These are phyloP conservation scores for Clavulina sp. DNA, from an alignment of 768 basidiomycete species.

Conservation along the genomic window DNA sequence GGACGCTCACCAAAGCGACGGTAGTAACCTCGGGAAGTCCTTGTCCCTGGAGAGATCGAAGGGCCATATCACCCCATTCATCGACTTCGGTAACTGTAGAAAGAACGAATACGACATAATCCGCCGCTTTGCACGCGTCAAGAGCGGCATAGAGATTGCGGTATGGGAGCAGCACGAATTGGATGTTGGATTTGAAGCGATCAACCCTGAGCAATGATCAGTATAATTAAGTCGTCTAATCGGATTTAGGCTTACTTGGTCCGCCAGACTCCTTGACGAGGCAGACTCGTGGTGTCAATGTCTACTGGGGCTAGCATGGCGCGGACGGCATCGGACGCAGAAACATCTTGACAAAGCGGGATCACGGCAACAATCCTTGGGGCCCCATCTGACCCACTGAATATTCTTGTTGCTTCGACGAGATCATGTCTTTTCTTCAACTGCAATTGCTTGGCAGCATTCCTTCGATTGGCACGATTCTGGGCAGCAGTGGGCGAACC, in stretches of 20 bases:
- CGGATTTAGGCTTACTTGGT: not conserved
- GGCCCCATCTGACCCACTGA: constrained; percentile 56
- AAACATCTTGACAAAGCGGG: constrained; percentile 57
- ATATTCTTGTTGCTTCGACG: constrained; percentile 56
- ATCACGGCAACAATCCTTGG: constrained; percentile 81
- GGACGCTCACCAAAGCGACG: constrained; percentile 20
- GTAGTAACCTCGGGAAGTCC: constrained; percentile 75
- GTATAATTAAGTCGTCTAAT: constrained; percentile 8
- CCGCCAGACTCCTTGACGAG: constrained; percentile 41
- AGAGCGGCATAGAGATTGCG: constrained; percentile 56
- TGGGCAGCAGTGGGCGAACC: constrained; percentile 39
- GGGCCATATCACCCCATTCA: constrained; percentile 66
- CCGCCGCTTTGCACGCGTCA: constrained; percentile 73
- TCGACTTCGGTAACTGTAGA: constrained; percentile 74
- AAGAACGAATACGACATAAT: constrained; percentile 75
- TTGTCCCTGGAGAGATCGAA: constrained; percentile 77
- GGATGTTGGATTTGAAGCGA: constrained; percentile 79
- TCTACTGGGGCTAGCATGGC: constrained; percentile 46
- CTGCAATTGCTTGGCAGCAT: constrained; percentile 74
- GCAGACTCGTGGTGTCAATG: constrained; percentile 33
- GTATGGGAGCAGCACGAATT: constrained; percentile 66
- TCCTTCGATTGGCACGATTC: constrained; percentile 57
- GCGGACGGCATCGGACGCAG: constrained; percentile 31
- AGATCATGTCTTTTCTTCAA: constrained; percentile 49
- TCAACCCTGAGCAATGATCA: constrained; percentile 38